Conservation (phyloP, 1,139 yeast genomes). For the Blastobotrys aristatus region DNA sequence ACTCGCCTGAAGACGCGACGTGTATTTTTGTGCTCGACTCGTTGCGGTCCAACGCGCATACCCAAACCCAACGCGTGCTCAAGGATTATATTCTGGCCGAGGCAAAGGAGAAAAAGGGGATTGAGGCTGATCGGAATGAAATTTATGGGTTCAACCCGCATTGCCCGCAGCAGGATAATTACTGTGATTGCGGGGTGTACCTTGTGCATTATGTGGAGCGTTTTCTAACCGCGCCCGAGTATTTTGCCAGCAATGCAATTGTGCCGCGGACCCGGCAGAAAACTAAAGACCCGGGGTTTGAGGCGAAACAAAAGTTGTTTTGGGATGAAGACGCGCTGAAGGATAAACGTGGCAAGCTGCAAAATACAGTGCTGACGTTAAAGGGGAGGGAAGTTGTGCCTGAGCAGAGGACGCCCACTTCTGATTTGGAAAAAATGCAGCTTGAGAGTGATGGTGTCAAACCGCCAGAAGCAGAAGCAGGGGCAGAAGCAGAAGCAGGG, state of each 20-base stretch:
- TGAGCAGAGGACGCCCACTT: not conserved
- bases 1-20: slow-evolving; percentile 30
- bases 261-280: not conserved
- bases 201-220: slow-evolving; percentile 71
- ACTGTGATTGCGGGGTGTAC: slow-evolving; percentile 94
- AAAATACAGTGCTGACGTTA: slow-evolving; percentile 3
- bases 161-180: slow-evolving; percentile 83
- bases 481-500: no score
- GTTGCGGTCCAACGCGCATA: slow-evolving; percentile 36
- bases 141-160: slow-evolving; percentile 44
- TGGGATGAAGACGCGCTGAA: slow-evolving; percentile 19
- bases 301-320: slow-evolving; percentile 16
- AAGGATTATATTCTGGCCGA: slow-evolving; percentile 62
- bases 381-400: not conserved
- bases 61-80: slow-evolving; percentile 45
- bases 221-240: slow-evolving; percentile 51
- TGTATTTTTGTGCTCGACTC: slow-evolving; percentile 77
- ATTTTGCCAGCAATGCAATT: slow-evolving; percentile 51
- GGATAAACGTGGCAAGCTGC: slow-evolving; percentile 8
- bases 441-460: no score
- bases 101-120: slow-evolving; percentile 57
- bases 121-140: slow-evolving; percentile 44
- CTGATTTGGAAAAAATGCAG: slow-evolving; percentile 3
- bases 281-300: slow-evolving; percentile 9
- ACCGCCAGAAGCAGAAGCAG: no score